These are phyloP conservation scores for Colletotrichum somersetense DNA, from an alignment of 2,329 filamentous ascomycete species.

Conservation along the genomic window DNA sequence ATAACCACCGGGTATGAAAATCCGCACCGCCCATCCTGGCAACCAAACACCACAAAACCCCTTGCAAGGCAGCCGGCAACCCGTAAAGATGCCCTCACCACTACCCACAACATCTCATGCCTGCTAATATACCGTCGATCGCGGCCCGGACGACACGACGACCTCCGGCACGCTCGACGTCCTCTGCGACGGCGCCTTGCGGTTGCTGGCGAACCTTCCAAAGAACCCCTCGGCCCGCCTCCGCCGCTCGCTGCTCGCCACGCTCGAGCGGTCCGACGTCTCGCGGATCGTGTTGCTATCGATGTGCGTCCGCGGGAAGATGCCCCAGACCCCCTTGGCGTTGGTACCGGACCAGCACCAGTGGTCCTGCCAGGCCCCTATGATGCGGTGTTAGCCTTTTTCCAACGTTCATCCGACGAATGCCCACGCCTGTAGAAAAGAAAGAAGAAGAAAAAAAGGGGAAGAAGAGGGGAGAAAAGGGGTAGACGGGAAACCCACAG, in stretches of 20 bases:
- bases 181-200: constrained; percentile 47
- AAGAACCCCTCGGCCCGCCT: constrained; percentile 49
- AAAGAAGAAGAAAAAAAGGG: not conserved
- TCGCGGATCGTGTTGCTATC: constrained; percentile 61
- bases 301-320: constrained; percentile 65
- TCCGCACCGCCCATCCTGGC: not conserved
- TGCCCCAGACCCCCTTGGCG: constrained; percentile 64
- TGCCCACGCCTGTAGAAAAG: not conserved
- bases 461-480: not conserved
- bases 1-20: constrained; percentile 29
- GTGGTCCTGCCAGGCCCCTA: constrained; percentile 61
- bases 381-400: constrained; percentile 6
- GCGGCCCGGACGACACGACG: constrained; percentile 24
- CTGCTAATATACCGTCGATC: constrained; percentile 26
- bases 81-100: not conserved
- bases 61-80: not conserved
- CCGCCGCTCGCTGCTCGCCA: constrained; percentile 53
- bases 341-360: constrained; percentile 71
- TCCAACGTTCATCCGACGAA: too few relatives aligned
- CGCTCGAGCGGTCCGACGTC: constrained; percentile 47
- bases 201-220: constrained; percentile 50
- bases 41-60: not conserved
- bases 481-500: constrained; percentile 56
- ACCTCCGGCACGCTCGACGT: constrained; percentile 50
- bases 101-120: not conserved